A percentile compares a stretch with the other conserved stretches of the same genome.
These are phyloP conservation scores for Verticillium nubilum DNA, from an alignment of 2,329 filamentous ascomycete species.

Conservation along the genomic window DNA sequence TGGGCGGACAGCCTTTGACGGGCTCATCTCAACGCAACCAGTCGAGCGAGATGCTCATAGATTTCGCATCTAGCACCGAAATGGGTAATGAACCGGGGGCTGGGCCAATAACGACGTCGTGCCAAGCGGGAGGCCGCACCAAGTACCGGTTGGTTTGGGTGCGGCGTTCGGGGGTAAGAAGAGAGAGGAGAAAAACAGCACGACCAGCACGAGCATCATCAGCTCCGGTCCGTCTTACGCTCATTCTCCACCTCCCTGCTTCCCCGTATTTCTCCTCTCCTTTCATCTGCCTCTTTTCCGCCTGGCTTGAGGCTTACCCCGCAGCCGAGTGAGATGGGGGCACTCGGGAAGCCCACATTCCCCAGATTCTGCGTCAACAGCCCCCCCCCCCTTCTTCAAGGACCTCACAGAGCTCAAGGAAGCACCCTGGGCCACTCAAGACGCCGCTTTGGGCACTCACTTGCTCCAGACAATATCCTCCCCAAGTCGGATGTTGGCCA, in stretches of 20 bases:
- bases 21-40: neutral
- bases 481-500: neutral
- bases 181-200: too few relatives aligned
- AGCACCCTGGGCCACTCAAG: too few relatives aligned
- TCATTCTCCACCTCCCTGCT: neutral
- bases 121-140: constrained; percentile 8
- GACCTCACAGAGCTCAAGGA: too few relatives aligned
- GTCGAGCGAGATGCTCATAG: neutral
- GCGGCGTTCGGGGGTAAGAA: neutral
- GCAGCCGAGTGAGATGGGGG: neutral
- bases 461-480: neutral
- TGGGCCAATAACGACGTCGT: constrained; percentile 7
- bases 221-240: neutral
- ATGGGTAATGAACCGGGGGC: constrained; percentile 7
- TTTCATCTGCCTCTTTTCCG: neutral
- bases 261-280: neutral
- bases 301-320: neutral
- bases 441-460: neutral
- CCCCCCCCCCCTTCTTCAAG: neutral
- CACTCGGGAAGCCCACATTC: neutral
- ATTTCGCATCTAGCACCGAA: constrained; percentile 11
- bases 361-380: neutral
- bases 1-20: neutral
- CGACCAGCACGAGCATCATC: neutral
- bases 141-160: constrained; percentile 6